Conservation (phyloP, 192 early-diverging fungal species). For the Linnemannia hyalina region DNA sequence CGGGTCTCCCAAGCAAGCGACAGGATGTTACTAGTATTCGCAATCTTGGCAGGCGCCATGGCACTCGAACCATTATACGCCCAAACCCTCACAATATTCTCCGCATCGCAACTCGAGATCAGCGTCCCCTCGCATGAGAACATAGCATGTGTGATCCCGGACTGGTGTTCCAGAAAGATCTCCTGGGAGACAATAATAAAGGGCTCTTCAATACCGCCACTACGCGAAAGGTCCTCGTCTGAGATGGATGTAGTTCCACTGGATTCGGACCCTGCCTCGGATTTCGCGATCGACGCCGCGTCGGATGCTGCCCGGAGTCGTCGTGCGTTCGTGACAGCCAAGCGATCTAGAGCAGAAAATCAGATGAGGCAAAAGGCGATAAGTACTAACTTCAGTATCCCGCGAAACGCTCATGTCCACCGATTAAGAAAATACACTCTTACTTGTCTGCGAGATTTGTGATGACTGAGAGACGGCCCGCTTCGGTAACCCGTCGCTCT, state of each 20-base stretch:
- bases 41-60: slow-evolving; percentile 47
- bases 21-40: slow-evolving; percentile 37
- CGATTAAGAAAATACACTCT: neutral
- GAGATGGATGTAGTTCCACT: slow-evolving; percentile 26
- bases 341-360: slow-evolving; percentile 20
- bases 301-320: slow-evolving; percentile 46
- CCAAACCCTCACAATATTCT: slow-evolving; percentile 67
- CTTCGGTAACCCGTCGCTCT: slow-evolving; percentile 22
- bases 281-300: slow-evolving; percentile 45
- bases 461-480: slow-evolving; percentile 33
- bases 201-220: slow-evolving; percentile 31
- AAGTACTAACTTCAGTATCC: neutral
- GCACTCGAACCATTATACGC: slow-evolving; percentile 52
- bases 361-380: neutral
- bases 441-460: slow-evolving; percentile 49
- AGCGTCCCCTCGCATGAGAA: slow-evolving; percentile 68
- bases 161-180: slow-evolving; percentile 70
- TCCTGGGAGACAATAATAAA: slow-evolving; percentile 61
- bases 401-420: no score
- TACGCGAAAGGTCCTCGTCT: slow-evolving; percentile 21
- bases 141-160: slow-evolving; percentile 67
- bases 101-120: slow-evolving; percentile 74
- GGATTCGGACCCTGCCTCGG: slow-evolving; percentile 32
- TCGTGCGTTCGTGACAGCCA: slow-evolving; percentile 39
- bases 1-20: slow-evolving; percentile 51